Base-by-base conservation (phyloP, 2,329 filamentous ascomycete genomes). In the Claviceps sp. region DNA sequence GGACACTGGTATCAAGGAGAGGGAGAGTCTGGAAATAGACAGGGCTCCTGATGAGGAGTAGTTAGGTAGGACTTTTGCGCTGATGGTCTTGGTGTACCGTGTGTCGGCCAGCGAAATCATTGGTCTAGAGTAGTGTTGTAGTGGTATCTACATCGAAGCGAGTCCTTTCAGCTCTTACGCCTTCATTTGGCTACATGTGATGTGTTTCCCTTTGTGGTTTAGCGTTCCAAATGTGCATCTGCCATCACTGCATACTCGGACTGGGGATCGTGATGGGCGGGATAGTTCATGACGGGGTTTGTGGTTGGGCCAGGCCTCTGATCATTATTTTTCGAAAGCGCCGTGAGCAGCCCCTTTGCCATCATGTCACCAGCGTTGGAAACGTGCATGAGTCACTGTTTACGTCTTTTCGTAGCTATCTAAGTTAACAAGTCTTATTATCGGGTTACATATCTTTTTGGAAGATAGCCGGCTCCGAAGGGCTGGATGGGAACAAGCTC, bases 1-100 rank as follows among this genome's bases (percentile, higher is more conserved):
- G 58, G 75, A 78, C 45, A 54, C 58, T n/a, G 51, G 57, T 8
- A 47, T 53, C n/a, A 69, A 61, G 58, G 67, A 69, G 53, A 78
- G 75, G 67, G 76, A 79, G 58, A 77, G 75, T 57, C 59, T 76
- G 56, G 78, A 81, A 46, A 61, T 75, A 26, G 78, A 81, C 8
- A 58, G 62, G 43, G 53, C 59, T 37, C 49, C 55, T n/a, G 65
- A 68, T 34, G 64, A 64, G 40, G 63, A 68, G 8, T 62, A 34
- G 44, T 4, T 4, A 37, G 10, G 30, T 34, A 13, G 34, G 51
- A 41, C 26, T 16, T 19, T 16, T 22, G 17, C 45, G 48, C 42
- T 16, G 19, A 45, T 37, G 37, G 34, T 16, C 5, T 19, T 41
- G 34, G 14, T 17, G 24, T 24, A 24, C 24, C 24, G 24, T 24